These are phyloP conservation scores for Sporothrix humicola DNA, from an alignment of 2,329 filamentous ascomycete species.

Conservation along the genomic window DNA sequence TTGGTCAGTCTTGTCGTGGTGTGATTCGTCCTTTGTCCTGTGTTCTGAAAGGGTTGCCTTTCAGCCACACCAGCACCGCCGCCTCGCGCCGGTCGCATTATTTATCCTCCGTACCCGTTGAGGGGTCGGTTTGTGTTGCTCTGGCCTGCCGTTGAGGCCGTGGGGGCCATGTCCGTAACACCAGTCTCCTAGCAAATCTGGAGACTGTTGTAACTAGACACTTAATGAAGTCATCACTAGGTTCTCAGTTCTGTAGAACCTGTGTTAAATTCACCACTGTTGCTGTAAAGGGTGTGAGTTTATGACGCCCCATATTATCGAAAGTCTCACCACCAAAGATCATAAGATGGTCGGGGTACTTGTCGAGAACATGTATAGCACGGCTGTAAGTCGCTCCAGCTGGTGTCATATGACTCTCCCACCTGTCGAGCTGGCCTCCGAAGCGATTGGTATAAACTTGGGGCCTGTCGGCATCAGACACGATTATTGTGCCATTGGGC, in stretches of 20 bases:
- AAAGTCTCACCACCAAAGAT: conserved; percentile 2
- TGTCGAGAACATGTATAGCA: conserved; percentile 2
- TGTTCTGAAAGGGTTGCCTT: no score
- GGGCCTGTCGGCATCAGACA: conserved; percentile 1
- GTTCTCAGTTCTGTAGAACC: neutral
- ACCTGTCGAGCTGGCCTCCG: neutral
- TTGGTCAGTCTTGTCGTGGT: no score
- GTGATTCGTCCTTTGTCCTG: no score
- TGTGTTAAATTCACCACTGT: conserved; percentile 8
- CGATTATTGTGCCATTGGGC: neutral
- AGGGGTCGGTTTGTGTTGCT: no score
- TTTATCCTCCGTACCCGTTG: no score
- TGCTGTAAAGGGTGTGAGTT: neutral
- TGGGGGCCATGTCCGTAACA: no score
- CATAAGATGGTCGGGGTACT: conserved; percentile 4
- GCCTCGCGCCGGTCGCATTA: no score
- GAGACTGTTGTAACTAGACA: no score
- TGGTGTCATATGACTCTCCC: conserved; percentile 1
- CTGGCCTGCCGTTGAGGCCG: no score
- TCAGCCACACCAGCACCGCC: no score
- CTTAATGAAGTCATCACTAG: no score
- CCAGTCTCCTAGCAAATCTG: no score
- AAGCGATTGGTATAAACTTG: conserved; percentile 8
- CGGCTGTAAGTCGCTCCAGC: conserved; percentile 8
- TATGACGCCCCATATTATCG: neutral